phyloP scores from a whole-genome alignment of 257 asterid species.

The Nicotiana benthamiana region DNA sequence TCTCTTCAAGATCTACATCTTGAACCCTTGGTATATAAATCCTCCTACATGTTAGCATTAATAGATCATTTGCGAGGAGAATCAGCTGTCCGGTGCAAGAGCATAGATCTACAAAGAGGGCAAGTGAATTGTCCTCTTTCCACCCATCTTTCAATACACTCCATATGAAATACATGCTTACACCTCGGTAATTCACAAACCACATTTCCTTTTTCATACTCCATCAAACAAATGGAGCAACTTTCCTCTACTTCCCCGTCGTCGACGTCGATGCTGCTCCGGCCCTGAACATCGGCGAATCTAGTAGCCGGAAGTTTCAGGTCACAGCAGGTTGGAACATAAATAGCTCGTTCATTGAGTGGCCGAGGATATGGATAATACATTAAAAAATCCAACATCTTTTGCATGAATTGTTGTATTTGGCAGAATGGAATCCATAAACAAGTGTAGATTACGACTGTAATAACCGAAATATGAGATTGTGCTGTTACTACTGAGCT shows the following conservation, averaged over 20 bases:
- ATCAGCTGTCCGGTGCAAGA: conserved; percentile 18
- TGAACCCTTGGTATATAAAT: too few species aligned
- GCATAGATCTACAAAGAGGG: conserved; percentile 56
- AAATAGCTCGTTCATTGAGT: neutral
- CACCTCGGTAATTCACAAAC: conserved; percentile 47
- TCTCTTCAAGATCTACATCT: too few species aligned
- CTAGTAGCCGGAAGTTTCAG: neutral
- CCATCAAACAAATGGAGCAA: conserved; percentile 56
- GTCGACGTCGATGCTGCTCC: neutral
- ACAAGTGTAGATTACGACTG: conserved; percentile 15
- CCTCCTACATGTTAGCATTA: too few species aligned
- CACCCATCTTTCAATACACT: conserved; percentile 55
- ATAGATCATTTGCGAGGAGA: conserved; percentile 16
- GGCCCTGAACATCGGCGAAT: neutral
- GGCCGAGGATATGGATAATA: neutral
- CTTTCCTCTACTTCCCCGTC: conserved; percentile 10
- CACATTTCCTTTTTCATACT: conserved; percentile 34
- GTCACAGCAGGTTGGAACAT: neutral
- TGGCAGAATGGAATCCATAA: conserved; percentile 14
- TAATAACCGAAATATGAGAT: conserved; percentile 9
- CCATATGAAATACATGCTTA: conserved; percentile 47
- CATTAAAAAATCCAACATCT: neutral
- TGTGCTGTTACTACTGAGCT: conserved; percentile 9
- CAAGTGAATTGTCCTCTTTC: conserved; percentile 50
- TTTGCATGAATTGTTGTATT: conserved; percentile 3